phyloP scores from a whole-genome alignment of 1,284 basidiomycete genomes.

The Tylopilus orsonianus region DNA sequence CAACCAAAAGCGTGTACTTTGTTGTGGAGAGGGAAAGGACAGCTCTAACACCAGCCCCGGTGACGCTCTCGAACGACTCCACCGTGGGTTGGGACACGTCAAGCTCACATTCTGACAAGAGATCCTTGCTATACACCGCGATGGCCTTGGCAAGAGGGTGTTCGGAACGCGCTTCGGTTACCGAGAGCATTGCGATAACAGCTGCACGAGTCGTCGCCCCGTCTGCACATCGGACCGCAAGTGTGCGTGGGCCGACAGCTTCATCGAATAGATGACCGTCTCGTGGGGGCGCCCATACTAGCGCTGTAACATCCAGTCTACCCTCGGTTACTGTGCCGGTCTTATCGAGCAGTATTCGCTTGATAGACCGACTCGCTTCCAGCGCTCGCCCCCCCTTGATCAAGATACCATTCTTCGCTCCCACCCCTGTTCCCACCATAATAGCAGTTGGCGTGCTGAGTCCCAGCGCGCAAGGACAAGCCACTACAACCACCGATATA shows the following conservation, averaged over 20 bases:
- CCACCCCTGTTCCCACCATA: constrained; percentile 99
- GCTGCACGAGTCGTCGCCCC: constrained; percentile 60
- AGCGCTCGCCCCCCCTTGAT: constrained; percentile 97
- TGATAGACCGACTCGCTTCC: constrained; percentile 85
- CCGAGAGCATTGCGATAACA: constrained; percentile 79
- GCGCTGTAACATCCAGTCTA: constrained; percentile 69
- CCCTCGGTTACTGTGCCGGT: constrained; percentile 96
- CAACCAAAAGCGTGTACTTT: constrained; percentile 66
- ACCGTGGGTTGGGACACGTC: constrained; percentile 43
- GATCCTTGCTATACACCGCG: constrained; percentile 75
- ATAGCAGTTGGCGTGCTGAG: constrained; percentile 97
- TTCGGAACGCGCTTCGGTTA: constrained; percentile 89
- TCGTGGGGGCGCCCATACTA: constrained; percentile 70
- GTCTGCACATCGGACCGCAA: constrained; percentile 58
- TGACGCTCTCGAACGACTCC: constrained; percentile 80
- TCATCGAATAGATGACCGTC: constrained; percentile 30
- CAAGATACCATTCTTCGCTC: constrained; percentile 94
- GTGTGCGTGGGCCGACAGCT: constrained; percentile 39
- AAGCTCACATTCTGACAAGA: constrained; percentile 45
- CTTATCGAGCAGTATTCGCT: constrained; percentile 91
- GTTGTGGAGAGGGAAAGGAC: constrained; percentile 48
- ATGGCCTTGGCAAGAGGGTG: constrained; percentile 96
- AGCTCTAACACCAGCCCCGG: constrained; percentile 88
- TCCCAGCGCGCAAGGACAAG: constrained; percentile 97
- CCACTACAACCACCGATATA: constrained; percentile 97